phyloP scores from a whole-genome alignment of 768 basidiomycete genomes.

The Lentinula detonsa region DNA sequence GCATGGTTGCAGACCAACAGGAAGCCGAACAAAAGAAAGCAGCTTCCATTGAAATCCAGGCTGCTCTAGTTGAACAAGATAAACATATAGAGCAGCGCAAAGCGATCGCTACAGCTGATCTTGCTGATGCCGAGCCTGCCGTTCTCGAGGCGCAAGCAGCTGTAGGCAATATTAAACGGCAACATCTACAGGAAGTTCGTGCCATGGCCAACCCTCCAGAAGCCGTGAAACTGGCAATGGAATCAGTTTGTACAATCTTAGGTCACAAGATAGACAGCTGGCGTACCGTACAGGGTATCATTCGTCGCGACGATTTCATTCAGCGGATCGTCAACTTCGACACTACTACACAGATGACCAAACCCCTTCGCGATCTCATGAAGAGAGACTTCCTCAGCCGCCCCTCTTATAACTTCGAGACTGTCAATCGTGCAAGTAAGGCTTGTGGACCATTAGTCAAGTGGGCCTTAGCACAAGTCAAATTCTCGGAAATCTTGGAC shows the following conservation, averaged over 20 bases:
- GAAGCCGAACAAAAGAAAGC: conserved; percentile 98
- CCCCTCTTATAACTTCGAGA: conserved; percentile 91
- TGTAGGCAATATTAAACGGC: conserved; percentile 94
- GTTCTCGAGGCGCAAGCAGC: conserved; percentile 92
- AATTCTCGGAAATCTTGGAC: conserved; percentile 95
- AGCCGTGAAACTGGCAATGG: conserved; percentile 96
- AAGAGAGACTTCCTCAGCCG: conserved; percentile 88
- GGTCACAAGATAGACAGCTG: conserved; percentile 97
- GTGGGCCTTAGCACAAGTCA: conserved; percentile 96
- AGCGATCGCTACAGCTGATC: conserved; percentile 86
- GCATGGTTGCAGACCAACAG: conserved; percentile 98
- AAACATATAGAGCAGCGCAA: conserved; percentile 82
- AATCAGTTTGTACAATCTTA: conserved; percentile 93
- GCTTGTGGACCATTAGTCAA: conserved; percentile 98
- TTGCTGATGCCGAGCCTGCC: conserved; percentile 96
- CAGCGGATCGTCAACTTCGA: conserved; percentile 94
- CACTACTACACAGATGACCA: conserved; percentile 87
- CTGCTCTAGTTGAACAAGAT: conserved; percentile 89
- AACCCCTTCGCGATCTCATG: conserved; percentile 82
- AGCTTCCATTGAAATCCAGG: conserved; percentile 93
- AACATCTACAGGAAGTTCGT: conserved; percentile 94
- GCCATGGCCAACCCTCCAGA: conserved; percentile 99
- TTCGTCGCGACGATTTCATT: conserved; percentile 96
- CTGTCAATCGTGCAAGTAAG: conserved; percentile 85
- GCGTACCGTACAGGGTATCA: conserved; percentile 92